Evolutionary conservation across 1,284 basidiomycete genomes (phyloP).

Genomic region (Puccinia hordei): DNA sequence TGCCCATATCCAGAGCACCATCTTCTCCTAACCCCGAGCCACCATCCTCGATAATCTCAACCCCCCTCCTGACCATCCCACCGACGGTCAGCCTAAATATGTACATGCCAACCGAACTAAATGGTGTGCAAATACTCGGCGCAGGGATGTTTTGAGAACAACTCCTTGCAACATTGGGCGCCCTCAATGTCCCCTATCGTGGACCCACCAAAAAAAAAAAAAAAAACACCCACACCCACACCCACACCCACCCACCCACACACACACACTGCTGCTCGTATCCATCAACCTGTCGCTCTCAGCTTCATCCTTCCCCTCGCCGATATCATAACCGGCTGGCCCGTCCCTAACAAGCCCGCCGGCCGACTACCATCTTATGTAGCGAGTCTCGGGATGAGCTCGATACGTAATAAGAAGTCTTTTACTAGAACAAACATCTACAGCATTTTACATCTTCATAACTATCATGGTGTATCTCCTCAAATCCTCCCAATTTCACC

Average conservation of each 20-base stretch:
- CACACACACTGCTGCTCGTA: no score
- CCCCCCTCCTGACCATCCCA: not conserved
- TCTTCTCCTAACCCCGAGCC: not conserved
- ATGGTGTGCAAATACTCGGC: not conserved
- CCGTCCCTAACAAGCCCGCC: not conserved
- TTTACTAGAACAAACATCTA: not conserved
- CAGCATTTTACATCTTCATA: not conserved
- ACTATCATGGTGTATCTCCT: slow-evolving; percentile 4
- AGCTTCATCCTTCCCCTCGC: no score
- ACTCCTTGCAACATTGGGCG: not conserved
- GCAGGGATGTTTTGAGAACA: not conserved
- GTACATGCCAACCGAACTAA: not conserved
- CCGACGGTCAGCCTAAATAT: not conserved
- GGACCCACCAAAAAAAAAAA: no score
- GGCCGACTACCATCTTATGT: not conserved
- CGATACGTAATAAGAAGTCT: not conserved
- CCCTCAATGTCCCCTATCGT: no score
- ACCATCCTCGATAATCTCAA: not conserved
- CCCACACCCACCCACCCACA: no score
- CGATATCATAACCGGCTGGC: not conserved
- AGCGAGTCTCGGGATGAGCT: not conserved
- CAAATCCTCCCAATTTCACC: slow-evolving; percentile 9
- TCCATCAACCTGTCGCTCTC: no score
- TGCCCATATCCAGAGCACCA: no score
- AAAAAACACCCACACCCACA: no score